phyloP scores from a whole-genome alignment of 2,329 filamentous ascomycete species.

The Neonectria coccinea region DNA sequence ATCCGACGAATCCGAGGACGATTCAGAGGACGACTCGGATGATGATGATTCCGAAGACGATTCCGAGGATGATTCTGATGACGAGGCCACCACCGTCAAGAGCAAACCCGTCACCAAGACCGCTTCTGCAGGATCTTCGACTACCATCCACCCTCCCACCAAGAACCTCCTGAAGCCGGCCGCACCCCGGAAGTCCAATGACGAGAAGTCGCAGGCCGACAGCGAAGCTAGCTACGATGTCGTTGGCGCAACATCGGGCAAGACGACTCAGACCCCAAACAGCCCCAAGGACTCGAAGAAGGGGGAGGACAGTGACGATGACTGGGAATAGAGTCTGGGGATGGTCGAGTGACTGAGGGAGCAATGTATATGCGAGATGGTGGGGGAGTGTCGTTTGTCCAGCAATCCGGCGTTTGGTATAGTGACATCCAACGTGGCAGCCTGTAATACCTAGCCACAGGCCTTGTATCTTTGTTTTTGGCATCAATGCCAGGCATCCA shows the following conservation, averaged over 20 bases:
- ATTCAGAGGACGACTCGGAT: constrained; percentile 49
- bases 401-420: constrained; percentile 50
- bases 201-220: constrained; percentile 89
- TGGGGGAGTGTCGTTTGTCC: constrained; percentile 39
- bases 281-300: constrained; percentile 70
- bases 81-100: constrained; percentile 45
- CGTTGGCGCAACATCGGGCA: constrained; percentile 81
- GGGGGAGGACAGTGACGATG: constrained; percentile 68
- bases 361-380: constrained; percentile 29
- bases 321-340: constrained; percentile 75
- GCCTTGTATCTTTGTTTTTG: constrained; percentile 43
- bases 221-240: constrained; percentile 98
- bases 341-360: not conserved
- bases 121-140: constrained; percentile 67
- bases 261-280: constrained; percentile 80
- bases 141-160: constrained; percentile 68
- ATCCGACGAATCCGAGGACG: constrained; percentile 35
- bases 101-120: constrained; percentile 47
- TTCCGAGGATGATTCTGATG: constrained; percentile 22
- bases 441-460: constrained; percentile 30
- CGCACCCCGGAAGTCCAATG: constrained; percentile 80
- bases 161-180: constrained; percentile 67
- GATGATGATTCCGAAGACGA: constrained; percentile 46
- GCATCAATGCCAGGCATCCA: constrained; percentile 43
- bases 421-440: constrained; percentile 38